These are phyloP conservation scores for Sporothrix phasma DNA, from an alignment of 2,329 filamentous ascomycete species.

Conservation along the genomic window DNA sequence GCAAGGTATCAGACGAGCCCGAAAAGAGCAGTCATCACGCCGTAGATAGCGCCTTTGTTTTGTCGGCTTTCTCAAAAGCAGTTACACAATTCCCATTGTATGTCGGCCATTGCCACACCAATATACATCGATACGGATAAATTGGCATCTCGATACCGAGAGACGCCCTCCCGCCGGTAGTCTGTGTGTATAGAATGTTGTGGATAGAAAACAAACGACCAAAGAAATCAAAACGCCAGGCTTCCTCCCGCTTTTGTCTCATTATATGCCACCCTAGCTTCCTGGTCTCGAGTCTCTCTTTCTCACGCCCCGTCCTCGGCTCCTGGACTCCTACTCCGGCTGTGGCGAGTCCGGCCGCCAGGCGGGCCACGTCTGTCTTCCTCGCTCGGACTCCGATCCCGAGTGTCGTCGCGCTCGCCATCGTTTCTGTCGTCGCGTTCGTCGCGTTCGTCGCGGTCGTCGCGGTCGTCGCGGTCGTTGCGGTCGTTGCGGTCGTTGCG, in stretches of 20 bases:
- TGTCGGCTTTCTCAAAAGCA: neutral
- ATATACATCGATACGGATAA: neutral
- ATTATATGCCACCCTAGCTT: neutral
- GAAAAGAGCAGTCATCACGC: neutral
- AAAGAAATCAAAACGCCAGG: neutral
- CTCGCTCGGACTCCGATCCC: slow-evolving; percentile 3
- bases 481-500: too few species aligned
- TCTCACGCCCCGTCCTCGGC: slow-evolving; percentile 24
- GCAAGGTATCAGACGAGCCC: neutral
- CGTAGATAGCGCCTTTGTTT: neutral
- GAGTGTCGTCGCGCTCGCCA: neutral
- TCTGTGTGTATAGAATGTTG: neutral
- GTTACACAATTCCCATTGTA: neutral
- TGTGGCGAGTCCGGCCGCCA: slow-evolving; percentile 28
- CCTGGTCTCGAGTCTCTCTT: neutral
- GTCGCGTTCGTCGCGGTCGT: neutral
- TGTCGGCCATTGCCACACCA: neutral
- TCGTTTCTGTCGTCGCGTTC: neutral
- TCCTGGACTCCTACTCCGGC: slow-evolving; percentile 39
- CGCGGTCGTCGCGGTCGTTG: neutral
- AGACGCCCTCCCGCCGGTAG: neutral
- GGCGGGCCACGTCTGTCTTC: slow-evolving; percentile 22
- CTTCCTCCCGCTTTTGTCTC: neutral
- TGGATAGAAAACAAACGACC: neutral
- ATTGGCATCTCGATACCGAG: neutral